Percentiles rank a stretch among this genome's conserved stretches.
Conservation (phyloP, 1,284 basidiomycete genomes). For the Leccinum pachyderme region DNA sequence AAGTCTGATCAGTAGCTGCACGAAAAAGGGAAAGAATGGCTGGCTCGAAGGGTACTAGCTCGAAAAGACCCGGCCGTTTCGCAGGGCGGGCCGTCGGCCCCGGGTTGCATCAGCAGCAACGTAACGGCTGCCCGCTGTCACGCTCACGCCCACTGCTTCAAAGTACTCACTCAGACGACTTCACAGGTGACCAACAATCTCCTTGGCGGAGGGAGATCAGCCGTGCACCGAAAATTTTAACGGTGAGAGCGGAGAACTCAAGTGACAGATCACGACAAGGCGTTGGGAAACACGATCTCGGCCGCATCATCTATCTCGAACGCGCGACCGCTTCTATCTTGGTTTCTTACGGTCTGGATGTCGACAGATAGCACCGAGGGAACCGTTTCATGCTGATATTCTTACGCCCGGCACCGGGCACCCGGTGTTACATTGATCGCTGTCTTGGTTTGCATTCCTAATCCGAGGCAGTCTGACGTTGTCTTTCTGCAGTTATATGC, state of each 20-base stretch:
- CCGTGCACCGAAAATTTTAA: conserved; percentile 1
- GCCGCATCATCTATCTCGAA: conserved; percentile 11
- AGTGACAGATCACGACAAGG: conserved; percentile 1
- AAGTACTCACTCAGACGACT: not conserved
- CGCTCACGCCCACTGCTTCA: not conserved
- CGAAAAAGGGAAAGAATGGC: conserved; percentile 20
- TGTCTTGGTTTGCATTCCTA: conserved; percentile 6
- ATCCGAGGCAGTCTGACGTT: not conserved
- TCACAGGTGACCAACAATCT: not conserved
- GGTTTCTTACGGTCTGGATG: conserved; percentile 1
- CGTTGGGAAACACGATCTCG: conserved; percentile 12
- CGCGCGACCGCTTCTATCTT: conserved; percentile 16
- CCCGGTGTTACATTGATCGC: conserved; percentile 13
- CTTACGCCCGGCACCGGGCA: conserved; percentile 19
- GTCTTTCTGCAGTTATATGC: not conserved
- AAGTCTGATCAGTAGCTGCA: conserved; percentile 6
- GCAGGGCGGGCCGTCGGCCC: conserved; percentile 11
- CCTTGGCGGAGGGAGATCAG: conserved; percentile 6
- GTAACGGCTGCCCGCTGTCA: conserved; percentile 11
- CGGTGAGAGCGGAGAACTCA: conserved; percentile 17
- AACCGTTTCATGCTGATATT: conserved; percentile 13
- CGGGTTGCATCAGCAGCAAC: conserved; percentile 14
- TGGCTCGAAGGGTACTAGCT: not conserved
- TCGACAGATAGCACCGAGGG: conserved; percentile 7
- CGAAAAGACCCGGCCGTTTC: conserved; percentile 1